These are phyloP conservation scores for Nowakowskiella sp. DNA, from an alignment of 192 early-diverging fungal genomes.

Conservation along the genomic window DNA sequence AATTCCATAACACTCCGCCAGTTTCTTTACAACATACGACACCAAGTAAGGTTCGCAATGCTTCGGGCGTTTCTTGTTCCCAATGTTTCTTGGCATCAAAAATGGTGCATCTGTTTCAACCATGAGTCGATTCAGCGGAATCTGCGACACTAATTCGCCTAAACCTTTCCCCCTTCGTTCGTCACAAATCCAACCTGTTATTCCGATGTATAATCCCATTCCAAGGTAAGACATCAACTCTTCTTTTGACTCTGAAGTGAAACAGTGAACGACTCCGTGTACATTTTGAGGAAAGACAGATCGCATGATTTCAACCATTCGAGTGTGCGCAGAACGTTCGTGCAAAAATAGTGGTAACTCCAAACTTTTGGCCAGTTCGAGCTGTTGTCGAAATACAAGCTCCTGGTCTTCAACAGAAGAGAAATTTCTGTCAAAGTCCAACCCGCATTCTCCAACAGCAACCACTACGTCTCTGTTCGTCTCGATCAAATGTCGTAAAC, in stretches of 20 bases:
- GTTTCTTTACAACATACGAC: slow-evolving; percentile 13
- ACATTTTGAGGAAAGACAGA: not conserved
- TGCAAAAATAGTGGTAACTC: not conserved
- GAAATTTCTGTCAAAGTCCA: slow-evolving; percentile 5
- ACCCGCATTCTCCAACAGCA: slow-evolving; percentile 10
- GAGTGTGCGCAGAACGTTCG: not conserved
- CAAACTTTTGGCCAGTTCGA: not conserved
- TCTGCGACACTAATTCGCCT: not conserved
- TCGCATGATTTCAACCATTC: not conserved
- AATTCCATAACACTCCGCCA: slow-evolving; percentile 15
- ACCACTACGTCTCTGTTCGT: not conserved
- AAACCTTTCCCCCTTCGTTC: not conserved
- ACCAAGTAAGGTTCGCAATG: slow-evolving; percentile 14
- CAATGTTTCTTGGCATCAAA: slow-evolving; percentile 2
- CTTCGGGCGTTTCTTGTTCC: not conserved
- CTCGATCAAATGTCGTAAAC: not conserved
- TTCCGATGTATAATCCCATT: slow-evolving; percentile 5
- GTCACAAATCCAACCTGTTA: slow-evolving; percentile 7
- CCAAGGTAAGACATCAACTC: not conserved
- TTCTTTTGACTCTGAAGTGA: not conserved
- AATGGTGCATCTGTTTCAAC: slow-evolving; percentile 7
- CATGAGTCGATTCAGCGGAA: slow-evolving; percentile 3
- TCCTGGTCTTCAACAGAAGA: slow-evolving; percentile 2
- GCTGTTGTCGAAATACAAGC: not conserved
- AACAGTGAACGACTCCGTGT: not conserved